Evolutionary conservation across 2,329 filamentous ascomycete species (phyloP), one percentile per base, ranked within the genome.

Genomic region (Arthrobotrys megalospora): DNA sequence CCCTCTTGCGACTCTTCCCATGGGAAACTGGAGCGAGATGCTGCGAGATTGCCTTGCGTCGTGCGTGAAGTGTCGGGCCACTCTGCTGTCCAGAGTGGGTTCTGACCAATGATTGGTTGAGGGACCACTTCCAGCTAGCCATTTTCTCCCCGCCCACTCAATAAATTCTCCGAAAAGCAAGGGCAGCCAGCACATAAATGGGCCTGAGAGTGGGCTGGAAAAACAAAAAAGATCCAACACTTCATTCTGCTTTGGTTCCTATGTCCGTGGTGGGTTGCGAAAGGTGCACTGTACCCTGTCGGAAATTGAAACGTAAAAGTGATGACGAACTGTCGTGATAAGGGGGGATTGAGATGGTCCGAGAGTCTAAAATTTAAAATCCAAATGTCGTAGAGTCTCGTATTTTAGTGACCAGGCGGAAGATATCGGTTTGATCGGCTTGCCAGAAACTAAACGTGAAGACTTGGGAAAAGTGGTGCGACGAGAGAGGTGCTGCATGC

Each of bases 141-240:
- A 71, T 34, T 60, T 68, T 69, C 58, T 68, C 36, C 68, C 75
- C 67, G 55, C 67, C 75, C 75, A 78, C 67, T 65, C 75, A 72
- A 78, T 78, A 67, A 72, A 78, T 78, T 78, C 75, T 78, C 75
- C 75, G 75, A 78, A 72, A 71, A 67, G 75, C 75, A 78, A 78
- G 75, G 75, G 67, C 66, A 45, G 47, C 32, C 66, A 71, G 41
- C 38, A 47, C 48, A 32, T 10, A 50, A 77, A 64, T 45, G 67
- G 45, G 53, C 32, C 36, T 41, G 43, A 70, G 66, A 53, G 55
- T 64, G 60, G 28, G 55, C 38, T 52, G 62, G 71, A 70, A 58
- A 68, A 76, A 71, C 45, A 50, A 66, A 62, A 69, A 65, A 67
- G 60, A 38, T 66, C 73, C 73, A 77, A 77, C 73, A 77, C 65